Conservation (phyloP, 805 yeast genomes). For the Schizosaccharomyces japonicus region DNA sequence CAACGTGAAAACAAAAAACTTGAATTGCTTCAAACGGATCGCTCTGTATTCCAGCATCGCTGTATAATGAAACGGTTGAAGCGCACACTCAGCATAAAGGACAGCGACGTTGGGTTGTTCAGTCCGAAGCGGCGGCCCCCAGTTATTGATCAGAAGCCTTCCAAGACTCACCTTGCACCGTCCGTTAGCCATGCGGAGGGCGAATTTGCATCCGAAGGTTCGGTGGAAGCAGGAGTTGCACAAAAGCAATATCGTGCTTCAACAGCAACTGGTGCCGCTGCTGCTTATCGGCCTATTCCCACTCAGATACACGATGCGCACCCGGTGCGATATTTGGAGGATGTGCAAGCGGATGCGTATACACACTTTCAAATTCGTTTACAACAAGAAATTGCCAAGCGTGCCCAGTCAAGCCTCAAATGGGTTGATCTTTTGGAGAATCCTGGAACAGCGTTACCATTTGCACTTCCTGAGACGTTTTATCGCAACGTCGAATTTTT, state of each 20-base stretch:
- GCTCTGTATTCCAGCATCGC: conserved; percentile 47
- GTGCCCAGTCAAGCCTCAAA: conserved; percentile 58
- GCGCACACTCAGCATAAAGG: conserved; percentile 49
- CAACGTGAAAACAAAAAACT: conserved; percentile 46
- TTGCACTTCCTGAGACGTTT: neutral
- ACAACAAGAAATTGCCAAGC: conserved; percentile 43
- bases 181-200: too few species aligned
- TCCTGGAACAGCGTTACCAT: neutral
- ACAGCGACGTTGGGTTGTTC: conserved; percentile 55
- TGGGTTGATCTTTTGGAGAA: conserved; percentile 27
- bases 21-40: conserved; percentile 38
- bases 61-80: conserved; percentile 48
- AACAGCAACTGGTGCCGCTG: neutral
- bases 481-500: neutral
- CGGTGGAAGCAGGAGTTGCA: too few species aligned
- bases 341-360: neutral
- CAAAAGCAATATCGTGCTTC: too few species aligned
- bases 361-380: conserved; percentile 9
- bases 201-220: too few species aligned
- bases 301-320: neutral
- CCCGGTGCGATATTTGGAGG: neutral
- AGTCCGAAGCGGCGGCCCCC: neutral
- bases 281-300: neutral
- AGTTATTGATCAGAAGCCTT: neutral
- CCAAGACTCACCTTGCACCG: neutral